phyloP scores from a whole-genome alignment of 495 filamentous ascomycete genomes.

The Penicillium simplicissimum region DNA sequence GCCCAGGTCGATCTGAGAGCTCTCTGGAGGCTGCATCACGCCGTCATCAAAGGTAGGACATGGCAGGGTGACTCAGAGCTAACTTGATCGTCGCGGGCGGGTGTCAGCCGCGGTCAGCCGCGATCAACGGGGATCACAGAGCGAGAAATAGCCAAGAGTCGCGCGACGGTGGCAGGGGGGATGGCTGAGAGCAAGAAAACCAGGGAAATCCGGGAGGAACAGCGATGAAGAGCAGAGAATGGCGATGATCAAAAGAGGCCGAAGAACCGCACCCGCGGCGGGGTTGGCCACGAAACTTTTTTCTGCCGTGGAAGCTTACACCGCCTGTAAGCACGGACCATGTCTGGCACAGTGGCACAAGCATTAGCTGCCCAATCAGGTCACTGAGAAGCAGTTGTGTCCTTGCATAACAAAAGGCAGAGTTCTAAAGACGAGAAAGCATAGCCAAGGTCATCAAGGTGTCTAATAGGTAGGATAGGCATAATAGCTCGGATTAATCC shows the following conservation, averaged over 20 bases:
- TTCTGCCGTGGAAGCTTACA: conserved; percentile 30
- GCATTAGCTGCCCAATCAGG: background rate
- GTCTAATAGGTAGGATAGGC: no score
- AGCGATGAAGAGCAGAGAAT: conserved; percentile 1
- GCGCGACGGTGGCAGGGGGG: background rate
- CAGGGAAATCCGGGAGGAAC: background rate
- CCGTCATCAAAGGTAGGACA: conserved; percentile 43
- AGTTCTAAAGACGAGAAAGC: no score
- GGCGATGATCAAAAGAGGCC: conserved; percentile 15
- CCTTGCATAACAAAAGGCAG: background rate
- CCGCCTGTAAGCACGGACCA: conserved; percentile 10
- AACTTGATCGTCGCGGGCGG: conserved; percentile 29
- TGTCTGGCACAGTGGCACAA: no score
- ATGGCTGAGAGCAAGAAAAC: background rate
- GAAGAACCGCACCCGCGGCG: conserved; percentile 19
- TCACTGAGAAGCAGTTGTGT: background rate
- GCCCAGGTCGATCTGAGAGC: conserved; percentile 54
- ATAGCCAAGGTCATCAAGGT: no score
- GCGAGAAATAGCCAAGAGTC: background rate
- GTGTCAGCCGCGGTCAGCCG: conserved; percentile 26
- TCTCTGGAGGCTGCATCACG: conserved; percentile 52
- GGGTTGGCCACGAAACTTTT: conserved; percentile 39
- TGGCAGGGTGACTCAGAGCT: conserved; percentile 40
- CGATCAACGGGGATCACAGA: conserved; percentile 5
- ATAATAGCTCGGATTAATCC: no score